Evolutionary conservation across 495 filamentous ascomycete species (phyloP).

Genomic region (Xylaria venustula): DNA sequence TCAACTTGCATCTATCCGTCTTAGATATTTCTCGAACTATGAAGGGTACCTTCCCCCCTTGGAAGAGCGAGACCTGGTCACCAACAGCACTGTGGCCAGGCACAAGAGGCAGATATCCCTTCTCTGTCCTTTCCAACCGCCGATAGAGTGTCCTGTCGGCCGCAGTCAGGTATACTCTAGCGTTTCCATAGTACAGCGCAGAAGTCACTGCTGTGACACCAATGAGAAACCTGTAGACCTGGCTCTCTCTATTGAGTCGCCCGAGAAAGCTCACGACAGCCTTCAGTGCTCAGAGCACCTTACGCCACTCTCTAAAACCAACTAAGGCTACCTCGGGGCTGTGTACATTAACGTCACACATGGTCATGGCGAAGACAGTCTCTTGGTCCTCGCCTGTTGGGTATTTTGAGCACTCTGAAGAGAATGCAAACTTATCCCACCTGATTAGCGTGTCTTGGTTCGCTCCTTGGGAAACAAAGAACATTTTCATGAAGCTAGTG

Average conservation of each 20-base stretch:
- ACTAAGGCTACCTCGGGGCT: background rate
- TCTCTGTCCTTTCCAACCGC: background rate
- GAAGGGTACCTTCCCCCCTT: background rate
- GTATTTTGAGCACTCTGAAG: background rate
- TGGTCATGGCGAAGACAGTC: background rate
- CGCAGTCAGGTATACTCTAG: background rate
- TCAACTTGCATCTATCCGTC: background rate
- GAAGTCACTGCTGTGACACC: background rate
- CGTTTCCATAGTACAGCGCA: background rate
- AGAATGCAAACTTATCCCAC: background rate
- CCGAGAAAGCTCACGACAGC: background rate
- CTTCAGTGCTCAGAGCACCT: background rate
- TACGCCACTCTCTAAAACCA: background rate
- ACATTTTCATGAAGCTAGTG: background rate
- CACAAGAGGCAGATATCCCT: background rate
- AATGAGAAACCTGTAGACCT: background rate
- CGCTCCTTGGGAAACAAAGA: background rate
- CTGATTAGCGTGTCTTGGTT: background rate
- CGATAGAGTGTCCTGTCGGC: background rate
- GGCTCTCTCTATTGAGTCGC: background rate
- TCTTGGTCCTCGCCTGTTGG: background rate
- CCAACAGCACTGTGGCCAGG: background rate
- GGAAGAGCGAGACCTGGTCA: background rate
- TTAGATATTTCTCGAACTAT: background rate
- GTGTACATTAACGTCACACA: background rate